phyloP scores from a whole-genome alignment of 2,329 filamentous ascomycete species.

The Aspergillus thermomutatus region DNA sequence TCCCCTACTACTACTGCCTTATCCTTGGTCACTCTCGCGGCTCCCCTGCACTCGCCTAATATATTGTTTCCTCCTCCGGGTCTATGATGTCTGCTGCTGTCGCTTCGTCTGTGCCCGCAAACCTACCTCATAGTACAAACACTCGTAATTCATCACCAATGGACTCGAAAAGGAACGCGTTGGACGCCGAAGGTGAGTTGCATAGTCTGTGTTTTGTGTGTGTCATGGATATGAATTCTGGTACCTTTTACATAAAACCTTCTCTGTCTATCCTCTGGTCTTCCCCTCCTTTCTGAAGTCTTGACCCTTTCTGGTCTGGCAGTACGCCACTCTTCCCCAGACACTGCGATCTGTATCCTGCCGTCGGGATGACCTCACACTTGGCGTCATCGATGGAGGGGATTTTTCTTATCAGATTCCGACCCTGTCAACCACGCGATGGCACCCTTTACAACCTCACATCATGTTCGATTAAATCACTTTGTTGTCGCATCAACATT shows the following conservation, averaged over 20 bases:
- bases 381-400: slow-evolving; percentile 33
- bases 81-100: slow-evolving; percentile 41
- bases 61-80: slow-evolving; percentile 10
- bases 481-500: slow-evolving; percentile 1
- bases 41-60: slow-evolving; percentile 15
- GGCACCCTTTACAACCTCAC: slow-evolving; percentile 14
- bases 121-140: slow-evolving; percentile 22
- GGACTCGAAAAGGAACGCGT: slow-evolving; percentile 40
- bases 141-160: slow-evolving; percentile 39
- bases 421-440: slow-evolving; percentile 11
- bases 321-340: slow-evolving; percentile 28
- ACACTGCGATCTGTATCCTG: slow-evolving; percentile 25
- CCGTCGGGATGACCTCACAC: slow-evolving; percentile 36
- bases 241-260: slow-evolving; percentile 1
- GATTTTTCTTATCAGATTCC: slow-evolving; percentile 19
- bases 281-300: slow-evolving; percentile 8
- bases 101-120: slow-evolving; percentile 34
- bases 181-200: slow-evolving; percentile 41
- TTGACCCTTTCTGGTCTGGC: slow-evolving; percentile 27
- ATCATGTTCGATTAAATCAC: slow-evolving; percentile 16
- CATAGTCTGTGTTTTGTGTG: slow-evolving; percentile 8
- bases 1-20: slow-evolving; percentile 1
- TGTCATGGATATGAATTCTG: slow-evolving; percentile 1
- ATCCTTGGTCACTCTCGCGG: slow-evolving; percentile 15
- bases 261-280: slow-evolving; percentile 7